Percentiles rank a stretch among this genome's conserved stretches.
phyloP scores from a whole-genome alignment of 2,329 filamentous ascomycete species.

The Juglanconis juglandina region DNA sequence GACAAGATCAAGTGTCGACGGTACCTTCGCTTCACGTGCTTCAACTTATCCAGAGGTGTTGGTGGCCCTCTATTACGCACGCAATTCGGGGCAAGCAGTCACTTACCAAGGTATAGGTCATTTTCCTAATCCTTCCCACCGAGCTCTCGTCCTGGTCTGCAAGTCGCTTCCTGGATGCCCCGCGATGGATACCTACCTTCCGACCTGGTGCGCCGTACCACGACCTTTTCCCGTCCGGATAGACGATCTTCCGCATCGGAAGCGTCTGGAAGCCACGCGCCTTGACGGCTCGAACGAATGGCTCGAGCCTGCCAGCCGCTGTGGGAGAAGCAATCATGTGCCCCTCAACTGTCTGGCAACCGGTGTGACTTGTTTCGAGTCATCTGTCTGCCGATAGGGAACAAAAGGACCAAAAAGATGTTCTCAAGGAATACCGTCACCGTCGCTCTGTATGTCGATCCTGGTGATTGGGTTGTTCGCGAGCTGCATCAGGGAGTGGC shows the following conservation, averaged over 20 bases:
- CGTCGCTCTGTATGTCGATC: neutral
- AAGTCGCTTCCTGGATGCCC: neutral
- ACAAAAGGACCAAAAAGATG: neutral
- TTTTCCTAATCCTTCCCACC: neutral
- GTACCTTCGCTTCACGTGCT: no score
- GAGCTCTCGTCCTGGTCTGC: neutral
- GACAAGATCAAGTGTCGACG: no score
- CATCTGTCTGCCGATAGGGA: neutral
- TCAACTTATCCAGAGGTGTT: no score
- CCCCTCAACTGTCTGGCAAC: neutral
- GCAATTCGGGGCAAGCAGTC: neutral
- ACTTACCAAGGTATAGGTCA: neutral
- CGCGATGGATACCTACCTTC: neutral
- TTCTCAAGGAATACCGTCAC: neutral
- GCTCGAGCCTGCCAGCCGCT: neutral
- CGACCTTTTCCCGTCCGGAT: neutral
- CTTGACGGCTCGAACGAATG: neutral
- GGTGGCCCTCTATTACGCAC: no score
- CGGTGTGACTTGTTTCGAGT: slow-evolving; percentile 5
- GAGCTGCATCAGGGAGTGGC: slow-evolving; percentile 6
- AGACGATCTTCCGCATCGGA: neutral
- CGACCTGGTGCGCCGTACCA: neutral
- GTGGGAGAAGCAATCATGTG: slow-evolving; percentile 5
- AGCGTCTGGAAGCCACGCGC: neutral
- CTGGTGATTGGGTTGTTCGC: slow-evolving; percentile 1